Conservation (phyloP, 805 yeast species). For the Candida maris region DNA sequence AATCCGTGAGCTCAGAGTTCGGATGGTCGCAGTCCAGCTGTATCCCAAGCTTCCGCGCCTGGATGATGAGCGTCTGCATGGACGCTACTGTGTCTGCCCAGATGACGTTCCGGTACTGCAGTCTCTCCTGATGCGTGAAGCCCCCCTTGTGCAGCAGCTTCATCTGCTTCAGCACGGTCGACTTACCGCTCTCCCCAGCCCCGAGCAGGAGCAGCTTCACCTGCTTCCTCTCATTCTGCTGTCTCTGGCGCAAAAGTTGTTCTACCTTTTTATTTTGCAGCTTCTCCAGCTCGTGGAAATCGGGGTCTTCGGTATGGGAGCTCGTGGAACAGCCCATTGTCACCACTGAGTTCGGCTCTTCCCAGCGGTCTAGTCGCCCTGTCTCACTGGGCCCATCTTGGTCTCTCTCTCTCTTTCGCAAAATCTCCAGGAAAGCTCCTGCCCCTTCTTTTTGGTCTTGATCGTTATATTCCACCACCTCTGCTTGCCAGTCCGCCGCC, state of each 20-base stretch:
- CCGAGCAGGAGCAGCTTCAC: slow-evolving; percentile 78
- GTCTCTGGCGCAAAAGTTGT: slow-evolving; percentile 50
- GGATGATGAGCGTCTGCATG: slow-evolving; percentile 74
- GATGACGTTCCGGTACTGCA: slow-evolving; percentile 78
- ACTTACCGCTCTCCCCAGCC: slow-evolving; percentile 93
- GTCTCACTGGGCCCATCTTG: no score
- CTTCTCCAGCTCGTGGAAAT: slow-evolving; percentile 52
- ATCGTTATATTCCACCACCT: no score
- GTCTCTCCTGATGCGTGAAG: slow-evolving; percentile 72
- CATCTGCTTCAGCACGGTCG: slow-evolving; percentile 88
- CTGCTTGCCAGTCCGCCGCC: no score
- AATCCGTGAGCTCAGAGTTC: slow-evolving; percentile 41
- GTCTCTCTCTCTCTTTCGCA: no score
- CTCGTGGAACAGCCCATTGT: slow-evolving; percentile 73
- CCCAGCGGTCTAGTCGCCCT: background rate
- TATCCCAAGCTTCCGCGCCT: slow-evolving; percentile 65
- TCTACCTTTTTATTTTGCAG: slow-evolving; percentile 42
- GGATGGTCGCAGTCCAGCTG: slow-evolving; percentile 63
- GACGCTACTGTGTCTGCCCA: slow-evolving; percentile 90
- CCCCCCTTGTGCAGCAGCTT: slow-evolving; percentile 82
- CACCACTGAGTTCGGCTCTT: background rate
- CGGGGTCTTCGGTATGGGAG: slow-evolving; percentile 37
- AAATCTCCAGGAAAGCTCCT: no score
- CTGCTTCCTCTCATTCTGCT: slow-evolving; percentile 52
- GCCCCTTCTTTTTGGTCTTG: no score